Evolutionary conservation across 2,329 filamentous ascomycete genomes (phyloP), one percentile per base, ranked within the genome.

Genomic region (Beauveria brongniartii): DNA sequence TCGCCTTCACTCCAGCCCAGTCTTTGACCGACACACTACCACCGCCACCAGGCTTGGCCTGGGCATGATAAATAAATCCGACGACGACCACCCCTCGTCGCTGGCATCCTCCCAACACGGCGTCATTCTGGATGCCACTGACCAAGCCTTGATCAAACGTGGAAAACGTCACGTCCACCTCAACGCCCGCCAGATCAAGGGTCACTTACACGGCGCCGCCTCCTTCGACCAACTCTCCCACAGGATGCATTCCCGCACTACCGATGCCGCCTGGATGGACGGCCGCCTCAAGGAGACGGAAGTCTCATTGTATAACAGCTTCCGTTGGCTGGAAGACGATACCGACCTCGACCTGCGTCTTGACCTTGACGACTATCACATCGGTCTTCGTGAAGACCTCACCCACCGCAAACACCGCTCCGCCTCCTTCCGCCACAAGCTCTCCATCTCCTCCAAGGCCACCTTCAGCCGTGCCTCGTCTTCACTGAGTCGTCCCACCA

Each of bases 321-420:
- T 91, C 65, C 80, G 85, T 54, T 91, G 88, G 87, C 76, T 91
- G 28, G 88, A 92, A 34, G 86, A 90, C 61, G 85, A 90, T 58
- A 82, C 87, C 20, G 83, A 89, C 57, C 75, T 92, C 37, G 88
- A 92, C 67, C 72, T 88, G 26, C 78, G 82, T 50, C 78, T 92
- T 43, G 81, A 80, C 43, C 74, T 91, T 37, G 86, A 91, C 69
- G 86, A 90, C 69, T 89, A 90, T 68, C 86, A 89, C 68, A 77
- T 81, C 51, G 86, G 86, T 66, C 74, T 86, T 40, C 78, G 83
- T 43, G 79, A 82, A 37, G 24, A 69, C 79, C 6, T 75, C 80
- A 66, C 71, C 64, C 71, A 75, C 55, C 73, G 70, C 64, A 80
- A 80, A 63, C 74, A 74, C 63, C 73, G 78, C 58, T 79, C 80